Conservation (phyloP, 2,329 filamentous ascomycete species). For the Pseudocercospora pini-densiflorae region DNA sequence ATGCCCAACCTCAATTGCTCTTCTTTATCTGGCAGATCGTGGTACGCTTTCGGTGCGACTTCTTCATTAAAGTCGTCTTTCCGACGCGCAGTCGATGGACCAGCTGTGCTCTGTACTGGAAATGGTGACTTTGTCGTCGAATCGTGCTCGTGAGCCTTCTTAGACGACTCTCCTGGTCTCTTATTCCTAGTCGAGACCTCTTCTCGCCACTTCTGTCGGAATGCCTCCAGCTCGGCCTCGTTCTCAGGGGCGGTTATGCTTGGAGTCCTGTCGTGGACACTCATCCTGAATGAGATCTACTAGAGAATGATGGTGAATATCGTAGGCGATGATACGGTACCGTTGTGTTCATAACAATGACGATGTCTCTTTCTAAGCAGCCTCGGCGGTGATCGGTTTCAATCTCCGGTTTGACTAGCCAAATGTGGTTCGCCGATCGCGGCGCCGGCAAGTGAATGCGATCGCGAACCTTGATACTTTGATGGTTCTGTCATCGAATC, state of each 20-base stretch:
- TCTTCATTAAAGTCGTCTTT: constrained; percentile 45
- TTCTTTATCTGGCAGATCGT: constrained; percentile 53
- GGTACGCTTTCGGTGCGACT: constrained; percentile 47
- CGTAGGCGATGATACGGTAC: background rate
- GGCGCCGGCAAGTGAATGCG: constrained; percentile 12
- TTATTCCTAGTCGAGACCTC: constrained; percentile 67
- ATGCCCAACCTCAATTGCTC: constrained; percentile 47
- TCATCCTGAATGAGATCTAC: constrained; percentile 16
- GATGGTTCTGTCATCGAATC: constrained; percentile 16
- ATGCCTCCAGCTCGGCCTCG: constrained; percentile 77
- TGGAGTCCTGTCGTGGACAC: constrained; percentile 7
- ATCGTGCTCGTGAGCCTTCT: constrained; percentile 14
- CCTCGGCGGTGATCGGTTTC: background rate
- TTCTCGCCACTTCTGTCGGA: constrained; percentile 83
- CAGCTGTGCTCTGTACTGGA: constrained; percentile 17
- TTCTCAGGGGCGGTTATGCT: constrained; percentile 35
- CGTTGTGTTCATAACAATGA: background rate
- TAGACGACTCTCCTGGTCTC: constrained; percentile 23
- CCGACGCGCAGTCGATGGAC: constrained; percentile 36
- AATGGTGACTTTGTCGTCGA: background rate
- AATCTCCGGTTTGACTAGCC: background rate
- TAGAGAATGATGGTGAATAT: background rate
- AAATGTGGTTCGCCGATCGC: constrained; percentile 1
- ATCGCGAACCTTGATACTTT: background rate
- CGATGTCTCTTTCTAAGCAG: background rate